Conservation (phyloP, 345 rosid genomes). For the Dovyalis caffra region DNA sequence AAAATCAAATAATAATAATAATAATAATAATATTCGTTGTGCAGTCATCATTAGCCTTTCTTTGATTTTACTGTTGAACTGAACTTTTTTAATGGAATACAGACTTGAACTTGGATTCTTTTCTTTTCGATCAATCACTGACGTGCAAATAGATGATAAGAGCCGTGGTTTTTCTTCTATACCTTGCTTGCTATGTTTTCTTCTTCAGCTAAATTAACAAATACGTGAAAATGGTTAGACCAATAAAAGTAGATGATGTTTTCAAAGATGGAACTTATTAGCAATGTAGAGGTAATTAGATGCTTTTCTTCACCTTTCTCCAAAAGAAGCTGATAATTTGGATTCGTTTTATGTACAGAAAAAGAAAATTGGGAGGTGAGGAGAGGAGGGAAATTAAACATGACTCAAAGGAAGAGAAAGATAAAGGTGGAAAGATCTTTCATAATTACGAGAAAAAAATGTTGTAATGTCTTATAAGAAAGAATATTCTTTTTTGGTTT, state of each 20-base stretch:
- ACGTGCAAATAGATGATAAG: no score
- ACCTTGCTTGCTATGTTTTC: background rate
- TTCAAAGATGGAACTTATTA: background rate
- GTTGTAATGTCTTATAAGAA: no score
- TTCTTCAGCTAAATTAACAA: background rate
- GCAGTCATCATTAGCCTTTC: no score
- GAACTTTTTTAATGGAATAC: no score
- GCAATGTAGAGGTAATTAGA: background rate
- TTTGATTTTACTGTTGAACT: no score
- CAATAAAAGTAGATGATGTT: background rate
- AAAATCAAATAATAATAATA: no score
- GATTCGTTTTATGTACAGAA: slow-evolving; percentile 8
- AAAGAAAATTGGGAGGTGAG: background rate
- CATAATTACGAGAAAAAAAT: background rate
- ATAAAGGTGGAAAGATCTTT: background rate
- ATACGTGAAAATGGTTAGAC: background rate
- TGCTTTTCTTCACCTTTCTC: background rate
- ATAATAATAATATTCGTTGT: no score
- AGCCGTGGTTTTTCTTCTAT: background rate
- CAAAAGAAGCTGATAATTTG: background rate
- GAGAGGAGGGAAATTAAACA: background rate
- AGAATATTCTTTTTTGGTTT: no score
- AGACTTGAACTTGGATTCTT: no score
- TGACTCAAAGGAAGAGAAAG: background rate
- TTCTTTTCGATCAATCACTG: no score